These are phyloP conservation scores for Diaporthe helianthi DNA, from an alignment of 2,329 filamentous ascomycete species.

Conservation along the genomic window DNA sequence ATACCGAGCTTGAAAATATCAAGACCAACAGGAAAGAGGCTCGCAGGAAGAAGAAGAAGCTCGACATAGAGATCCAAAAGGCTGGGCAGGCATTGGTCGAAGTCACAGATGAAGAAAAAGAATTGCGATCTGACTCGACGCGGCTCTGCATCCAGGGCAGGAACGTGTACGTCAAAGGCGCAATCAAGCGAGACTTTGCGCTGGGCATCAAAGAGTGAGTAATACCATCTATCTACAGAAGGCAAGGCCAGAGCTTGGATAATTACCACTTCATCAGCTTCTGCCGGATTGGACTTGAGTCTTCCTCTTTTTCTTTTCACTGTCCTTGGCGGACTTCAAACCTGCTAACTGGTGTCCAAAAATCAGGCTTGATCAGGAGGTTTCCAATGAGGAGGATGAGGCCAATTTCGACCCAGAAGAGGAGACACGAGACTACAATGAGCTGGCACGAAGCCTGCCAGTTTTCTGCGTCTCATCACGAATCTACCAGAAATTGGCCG, in stretches of 20 bases:
- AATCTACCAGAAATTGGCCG: slow-evolving; percentile 68
- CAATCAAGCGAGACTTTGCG: slow-evolving; percentile 66
- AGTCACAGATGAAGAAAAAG: slow-evolving; percentile 40
- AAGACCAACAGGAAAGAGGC: slow-evolving; percentile 1
- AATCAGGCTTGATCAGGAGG: slow-evolving; percentile 60
- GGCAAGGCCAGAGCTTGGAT: too few relatives aligned
- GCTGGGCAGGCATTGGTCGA: slow-evolving; percentile 45
- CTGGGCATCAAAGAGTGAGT: slow-evolving; percentile 60
- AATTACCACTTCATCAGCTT: too few relatives aligned
- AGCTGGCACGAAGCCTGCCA: slow-evolving; percentile 60
- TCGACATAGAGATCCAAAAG: slow-evolving; percentile 19
- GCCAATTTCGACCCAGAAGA: slow-evolving; percentile 60
- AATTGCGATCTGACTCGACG: slow-evolving; percentile 42
- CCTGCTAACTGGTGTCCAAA: background rate
- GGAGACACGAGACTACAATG: slow-evolving; percentile 64
- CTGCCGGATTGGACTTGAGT: too few relatives aligned
- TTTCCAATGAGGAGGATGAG: slow-evolving; percentile 57
- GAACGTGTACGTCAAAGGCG: slow-evolving; percentile 61
- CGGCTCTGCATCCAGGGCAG: slow-evolving; percentile 54
- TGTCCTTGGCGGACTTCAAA: background rate
- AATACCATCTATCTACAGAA: background rate
- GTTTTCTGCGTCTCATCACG: slow-evolving; percentile 71
- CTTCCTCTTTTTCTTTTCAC: too few relatives aligned
- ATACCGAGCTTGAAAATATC: background rate
- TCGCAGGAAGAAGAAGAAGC: background rate